Evolutionary conservation across 1,139 yeast species (phyloP).

Genomic region (Blastobotrys aristatus): DNA sequence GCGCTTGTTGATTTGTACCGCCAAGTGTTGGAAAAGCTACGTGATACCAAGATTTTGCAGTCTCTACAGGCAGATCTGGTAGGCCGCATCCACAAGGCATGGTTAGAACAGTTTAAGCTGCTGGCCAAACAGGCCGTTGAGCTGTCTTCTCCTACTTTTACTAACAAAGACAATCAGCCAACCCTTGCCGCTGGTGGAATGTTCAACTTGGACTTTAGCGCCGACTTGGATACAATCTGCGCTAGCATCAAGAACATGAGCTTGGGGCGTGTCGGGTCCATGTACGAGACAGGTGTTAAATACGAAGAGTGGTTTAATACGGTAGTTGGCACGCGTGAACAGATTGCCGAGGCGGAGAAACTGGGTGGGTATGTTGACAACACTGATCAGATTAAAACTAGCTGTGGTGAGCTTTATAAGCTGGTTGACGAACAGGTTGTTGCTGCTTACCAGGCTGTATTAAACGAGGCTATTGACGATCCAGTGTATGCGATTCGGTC

Average conservation of each 20-base stretch:
- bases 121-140: constrained; percentile 9
- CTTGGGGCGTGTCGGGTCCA: constrained; percentile 17
- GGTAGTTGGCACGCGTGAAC: constrained; percentile 10
- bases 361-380: constrained; percentile 11
- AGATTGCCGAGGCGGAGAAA: constrained; percentile 16
- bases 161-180: not conserved
- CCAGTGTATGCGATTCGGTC: constrained; percentile 2
- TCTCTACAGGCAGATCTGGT: constrained; percentile 16
- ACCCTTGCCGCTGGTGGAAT: too few species aligned
- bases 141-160: not conserved
- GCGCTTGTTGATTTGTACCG: constrained; percentile 22
- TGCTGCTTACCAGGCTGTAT: not conserved
- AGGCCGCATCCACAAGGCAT: constrained; percentile 18
- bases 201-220: not conserved
- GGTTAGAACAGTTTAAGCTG: constrained; percentile 21
- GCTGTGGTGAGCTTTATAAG: not conserved
- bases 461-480: not conserved
- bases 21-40: constrained; percentile 19
- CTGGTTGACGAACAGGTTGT: not conserved
- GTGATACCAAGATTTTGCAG: constrained; percentile 20
- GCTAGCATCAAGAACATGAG: constrained; percentile 14
- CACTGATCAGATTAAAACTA: not conserved
- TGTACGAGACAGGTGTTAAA: constrained; percentile 10
- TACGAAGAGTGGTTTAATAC: constrained; percentile 18
- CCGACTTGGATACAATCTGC: constrained; percentile 16